Evolutionary conservation across 768 basidiomycete genomes (phyloP), one percentile per base, ranked within the genome.

Genomic region (Agrocybe praecox): DNA sequence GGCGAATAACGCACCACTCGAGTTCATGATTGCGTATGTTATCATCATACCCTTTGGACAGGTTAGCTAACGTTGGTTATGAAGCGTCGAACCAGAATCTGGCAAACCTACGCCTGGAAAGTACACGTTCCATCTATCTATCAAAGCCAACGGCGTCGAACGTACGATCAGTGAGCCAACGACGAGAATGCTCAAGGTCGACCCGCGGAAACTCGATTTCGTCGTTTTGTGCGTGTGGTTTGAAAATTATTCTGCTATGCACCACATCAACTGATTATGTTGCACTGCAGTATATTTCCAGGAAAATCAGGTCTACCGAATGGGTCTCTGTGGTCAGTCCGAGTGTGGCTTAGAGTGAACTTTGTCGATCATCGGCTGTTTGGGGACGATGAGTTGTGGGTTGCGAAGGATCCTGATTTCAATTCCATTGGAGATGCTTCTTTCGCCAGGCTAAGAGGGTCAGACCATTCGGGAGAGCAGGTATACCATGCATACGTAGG

Each of bases 371-470:
- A 87, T 57, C 80, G 85, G 33, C 53, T 89, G 44, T 89, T 89
- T 62, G 78, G 79, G 33, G 83, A 84, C 18, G 84, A 86, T 61
- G 83, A 86, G 23, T 64, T 89, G 23, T 88, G 86, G 85, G 71
- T 88, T 12, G 87, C 84, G 17, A 83, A 75, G 63, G 86, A 89
- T 63, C 84, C 84, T 5, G 85, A 89, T 63, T 88, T 89, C 65
- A 67, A 72, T 44, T 72, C 80, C 1, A 81, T 89, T 43, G 71
- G 73, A 18, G 80, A 87, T 45, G 85, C 83, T 10, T 80, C 81
- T 1, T 83, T 85, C 62, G 82, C 85, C 40, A 67, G 76, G 32
- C 67, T 82, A 57, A 81, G 76, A 58, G 74, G 60, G 34, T 69
- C 72, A 24, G 75, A 76, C n/a, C 12, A 40, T 19, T 62, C 74